phyloP scores from a whole-genome alignment of 768 basidiomycete genomes.

The Boletus huronensis region DNA sequence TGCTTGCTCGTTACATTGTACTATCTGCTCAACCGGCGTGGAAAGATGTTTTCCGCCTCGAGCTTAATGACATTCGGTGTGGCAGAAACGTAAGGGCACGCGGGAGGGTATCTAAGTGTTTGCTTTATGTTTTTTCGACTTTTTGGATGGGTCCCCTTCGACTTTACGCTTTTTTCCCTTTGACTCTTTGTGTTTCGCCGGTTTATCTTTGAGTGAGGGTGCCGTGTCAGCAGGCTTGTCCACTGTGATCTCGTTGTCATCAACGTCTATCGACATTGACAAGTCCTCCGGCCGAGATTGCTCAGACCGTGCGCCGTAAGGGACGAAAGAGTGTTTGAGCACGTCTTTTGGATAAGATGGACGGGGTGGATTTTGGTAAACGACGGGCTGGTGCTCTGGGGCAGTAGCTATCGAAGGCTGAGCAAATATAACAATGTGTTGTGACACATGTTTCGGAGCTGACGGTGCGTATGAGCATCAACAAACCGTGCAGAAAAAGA shows the following conservation, averaged over 20 bases:
- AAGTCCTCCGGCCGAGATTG: constrained; percentile 1
- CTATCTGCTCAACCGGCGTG: constrained; percentile 11
- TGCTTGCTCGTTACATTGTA: constrained; percentile 24
- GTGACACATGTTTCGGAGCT: constrained; percentile 61
- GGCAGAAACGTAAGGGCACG: background rate
- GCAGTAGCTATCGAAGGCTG: constrained; percentile 36
- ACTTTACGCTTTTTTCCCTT: constrained; percentile 46
- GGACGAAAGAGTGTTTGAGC: constrained; percentile 61
- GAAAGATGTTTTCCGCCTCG: constrained; percentile 3
- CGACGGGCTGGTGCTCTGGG: constrained; percentile 11
- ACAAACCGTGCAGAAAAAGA: constrained; percentile 13
- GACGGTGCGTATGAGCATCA: constrained; percentile 33
- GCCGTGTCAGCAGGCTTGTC: constrained; percentile 12
- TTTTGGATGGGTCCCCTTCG: constrained; percentile 44
- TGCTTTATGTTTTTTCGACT: constrained; percentile 45
- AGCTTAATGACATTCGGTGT: constrained; percentile 4
- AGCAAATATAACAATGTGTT: constrained; percentile 56
- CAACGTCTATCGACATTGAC: constrained; percentile 20
- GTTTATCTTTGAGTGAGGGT: background rate
- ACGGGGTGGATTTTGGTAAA: constrained; percentile 52
- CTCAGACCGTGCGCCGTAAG: constrained; percentile 48
- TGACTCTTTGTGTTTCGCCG: constrained; percentile 21
- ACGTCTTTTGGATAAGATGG: constrained; percentile 55
- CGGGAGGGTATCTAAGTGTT: constrained; percentile 6
- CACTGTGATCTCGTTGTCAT: constrained; percentile 24